A percentile compares a stretch with the other conserved stretches of the same genome.
Conservation (phyloP, 2,329 filamentous ascomycete genomes). For the Xylogone sp. region DNA sequence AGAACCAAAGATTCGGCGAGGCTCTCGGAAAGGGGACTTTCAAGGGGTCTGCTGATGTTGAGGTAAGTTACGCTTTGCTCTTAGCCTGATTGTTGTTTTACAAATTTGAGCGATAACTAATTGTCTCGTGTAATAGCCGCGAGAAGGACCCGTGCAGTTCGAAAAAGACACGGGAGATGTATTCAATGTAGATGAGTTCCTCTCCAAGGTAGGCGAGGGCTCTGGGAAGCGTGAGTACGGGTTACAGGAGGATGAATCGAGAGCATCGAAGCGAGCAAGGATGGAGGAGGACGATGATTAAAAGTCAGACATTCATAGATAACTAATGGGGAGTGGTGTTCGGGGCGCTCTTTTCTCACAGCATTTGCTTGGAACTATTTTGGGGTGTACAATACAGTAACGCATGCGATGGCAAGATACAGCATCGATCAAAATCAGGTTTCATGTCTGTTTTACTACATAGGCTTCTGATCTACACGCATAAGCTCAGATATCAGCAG, state of each 20-base stretch:
- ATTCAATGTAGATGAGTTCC: conserved; percentile 92
- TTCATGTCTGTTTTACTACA: background rate
- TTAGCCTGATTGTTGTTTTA: background rate
- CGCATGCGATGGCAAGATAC: background rate
- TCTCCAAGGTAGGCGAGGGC: conserved; percentile 68
- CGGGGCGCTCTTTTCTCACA: background rate
- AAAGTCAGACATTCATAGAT: background rate
- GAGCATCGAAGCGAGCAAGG: conserved; percentile 66
- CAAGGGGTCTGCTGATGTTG: conserved; percentile 78
- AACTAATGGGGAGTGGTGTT: background rate
- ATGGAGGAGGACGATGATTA: conserved; percentile 65
- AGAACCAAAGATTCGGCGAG: conserved; percentile 75
- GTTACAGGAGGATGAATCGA: conserved; percentile 60
- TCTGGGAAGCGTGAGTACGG: conserved; percentile 72
- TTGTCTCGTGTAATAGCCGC: conserved; percentile 44
- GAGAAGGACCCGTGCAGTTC: conserved; percentile 92
- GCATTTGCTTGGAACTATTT: background rate
- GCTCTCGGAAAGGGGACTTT: conserved; percentile 87
- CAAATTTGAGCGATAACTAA: too few relatives aligned
- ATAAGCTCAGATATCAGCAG: too few relatives aligned
- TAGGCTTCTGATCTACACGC: background rate
- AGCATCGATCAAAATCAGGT: background rate
- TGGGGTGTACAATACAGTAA: background rate
- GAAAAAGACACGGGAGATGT: conserved; percentile 83
- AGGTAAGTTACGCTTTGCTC: conserved; percentile 48